Evolutionary conservation across 805 yeast genomes (phyloP), one percentile per base, ranked within the genome.

Genomic region (Kodamaea nitidulidarum): DNA sequence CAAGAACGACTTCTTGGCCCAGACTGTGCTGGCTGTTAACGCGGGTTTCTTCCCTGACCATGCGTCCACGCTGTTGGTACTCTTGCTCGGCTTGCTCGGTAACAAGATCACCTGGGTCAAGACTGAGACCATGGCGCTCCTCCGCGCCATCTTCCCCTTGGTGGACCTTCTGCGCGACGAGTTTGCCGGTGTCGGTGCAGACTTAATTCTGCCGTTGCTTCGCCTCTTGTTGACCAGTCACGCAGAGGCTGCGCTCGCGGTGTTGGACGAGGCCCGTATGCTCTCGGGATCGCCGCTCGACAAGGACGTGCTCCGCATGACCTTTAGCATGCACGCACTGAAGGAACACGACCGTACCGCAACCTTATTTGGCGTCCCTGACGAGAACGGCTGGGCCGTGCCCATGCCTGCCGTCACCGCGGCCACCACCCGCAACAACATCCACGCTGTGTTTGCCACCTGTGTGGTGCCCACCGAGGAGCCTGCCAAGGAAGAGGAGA

Each of bases 331-430:
- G 10, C 76, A 86, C 7, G 70, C 84, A 49, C 78, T 84, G 50
- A 85, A 83, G 46, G 95, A 86, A 47, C 84, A 83, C 54, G 96
- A 85, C 48, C 81, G 78, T 49, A 82, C 93, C 2, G 88, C 93
- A 0, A 88, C 97, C 0, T 66, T 93, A 40, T 95, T 88, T 65
- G 98, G 98, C 11, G 81, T 91, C 16, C 98, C 98, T 0, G 91
- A 85, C 45, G 95, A 86, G 9, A 80, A 84, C 52, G 99, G 99
- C 1, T 93, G 99, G 99, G 82, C 96, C 0, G 80, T 95, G 36
- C 95, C 98, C 2, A 84, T 86, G 91, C 96, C 98, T 2, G 86
- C 91, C 0, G 79, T 88, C 31, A 82, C 93, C 1, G 88, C 96
- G 0, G 84, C 95, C 0, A 76, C 85, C 11, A 86, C 98, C 1